phyloP scores from a whole-genome alignment of 75 land plant species.

The Selaginella moellendorffii region DNA sequence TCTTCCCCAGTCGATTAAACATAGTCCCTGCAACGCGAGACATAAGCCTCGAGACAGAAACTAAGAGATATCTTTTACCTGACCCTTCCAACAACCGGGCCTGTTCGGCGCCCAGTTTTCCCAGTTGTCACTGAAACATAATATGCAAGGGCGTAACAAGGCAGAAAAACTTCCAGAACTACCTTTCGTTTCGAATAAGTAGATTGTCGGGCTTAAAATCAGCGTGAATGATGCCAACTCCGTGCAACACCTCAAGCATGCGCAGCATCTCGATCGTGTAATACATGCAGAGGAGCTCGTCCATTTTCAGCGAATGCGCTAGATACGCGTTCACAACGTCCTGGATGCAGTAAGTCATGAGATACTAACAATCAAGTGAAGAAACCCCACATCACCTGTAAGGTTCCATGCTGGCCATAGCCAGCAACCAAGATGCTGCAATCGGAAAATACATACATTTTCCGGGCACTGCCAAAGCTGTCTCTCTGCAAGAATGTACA shows the following conservation, averaged over 20 bases:
- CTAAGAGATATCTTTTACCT: no score
- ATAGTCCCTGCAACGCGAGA: conserved; percentile 53
- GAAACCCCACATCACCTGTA: conserved; percentile 52
- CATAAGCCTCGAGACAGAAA: no score
- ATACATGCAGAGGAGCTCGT: conserved; percentile 79
- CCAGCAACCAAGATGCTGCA: conserved; percentile 85
- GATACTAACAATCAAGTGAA: neutral
- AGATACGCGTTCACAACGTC: conserved; percentile 82
- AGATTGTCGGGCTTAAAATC: conserved; percentile 97
- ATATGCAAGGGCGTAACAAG: neutral
- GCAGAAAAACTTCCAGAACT: neutral
- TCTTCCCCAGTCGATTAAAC: conserved; percentile 96
- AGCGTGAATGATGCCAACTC: conserved; percentile 76
- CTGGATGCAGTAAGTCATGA: conserved; percentile 27
- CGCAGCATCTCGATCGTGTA: conserved; percentile 90
- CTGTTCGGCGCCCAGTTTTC: conserved; percentile 36
- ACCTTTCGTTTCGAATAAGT: conserved; percentile 82
- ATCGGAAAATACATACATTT: conserved; percentile 63
- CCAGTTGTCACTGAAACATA: conserved; percentile 33
- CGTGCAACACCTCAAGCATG: conserved; percentile 75
- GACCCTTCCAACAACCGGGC: conserved; percentile 66
- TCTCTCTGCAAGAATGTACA: conserved; percentile 39
- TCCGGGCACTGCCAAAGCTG: conserved; percentile 66
- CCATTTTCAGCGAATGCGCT: conserved; percentile 51
- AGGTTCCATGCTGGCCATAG: conserved; percentile 70